Conservation (phyloP, 1,139 yeast species). For the Scheffersomyces segobiensis region DNA sequence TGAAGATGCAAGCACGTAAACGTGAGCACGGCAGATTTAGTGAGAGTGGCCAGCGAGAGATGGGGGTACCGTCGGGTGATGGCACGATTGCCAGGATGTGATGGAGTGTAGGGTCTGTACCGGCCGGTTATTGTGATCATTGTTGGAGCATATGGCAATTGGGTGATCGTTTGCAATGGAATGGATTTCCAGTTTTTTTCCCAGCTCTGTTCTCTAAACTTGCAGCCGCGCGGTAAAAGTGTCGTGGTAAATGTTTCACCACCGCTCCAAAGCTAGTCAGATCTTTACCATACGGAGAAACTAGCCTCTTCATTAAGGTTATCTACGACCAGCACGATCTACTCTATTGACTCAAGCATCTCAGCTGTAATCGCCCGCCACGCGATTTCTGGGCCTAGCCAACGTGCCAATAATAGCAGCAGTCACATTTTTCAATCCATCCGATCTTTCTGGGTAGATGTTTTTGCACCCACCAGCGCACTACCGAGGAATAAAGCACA, state of each 20-base stretch:
- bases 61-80: background rate
- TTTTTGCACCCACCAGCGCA: background rate
- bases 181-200: no score
- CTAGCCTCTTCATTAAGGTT: background rate
- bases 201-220: no score
- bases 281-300: background rate
- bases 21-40: conserved; percentile 51
- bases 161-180: no score
- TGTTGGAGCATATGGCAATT: no score
- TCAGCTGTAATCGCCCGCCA: no score
- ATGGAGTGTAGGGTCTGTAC: no score
- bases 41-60: conserved; percentile 55
- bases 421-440: no score
- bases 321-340: background rate
- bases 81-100: background rate
- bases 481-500: background rate
- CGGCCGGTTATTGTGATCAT: no score
- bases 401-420: no score
- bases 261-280: background rate
- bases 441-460: background rate
- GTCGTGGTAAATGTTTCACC: background rate
- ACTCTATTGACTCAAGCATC: no score
- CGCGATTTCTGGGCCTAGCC: no score
- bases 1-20: background rate
- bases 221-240: background rate